Evolutionary conservation across 2,329 filamentous ascomycete species (phyloP).

Genomic region (Hypoxylon sp.): DNA sequence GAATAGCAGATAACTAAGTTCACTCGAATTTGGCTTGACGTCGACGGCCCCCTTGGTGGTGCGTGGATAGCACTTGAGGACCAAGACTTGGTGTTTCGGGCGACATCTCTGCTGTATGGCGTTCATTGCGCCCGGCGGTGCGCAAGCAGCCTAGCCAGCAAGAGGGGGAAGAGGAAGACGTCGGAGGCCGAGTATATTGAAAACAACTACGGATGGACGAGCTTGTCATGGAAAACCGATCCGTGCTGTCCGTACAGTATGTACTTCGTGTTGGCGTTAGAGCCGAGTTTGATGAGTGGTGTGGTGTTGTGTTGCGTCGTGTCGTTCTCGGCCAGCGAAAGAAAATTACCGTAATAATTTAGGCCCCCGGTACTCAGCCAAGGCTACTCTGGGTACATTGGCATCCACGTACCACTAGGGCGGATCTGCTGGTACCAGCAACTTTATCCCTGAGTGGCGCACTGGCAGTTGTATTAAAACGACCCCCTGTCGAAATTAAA

Average conservation of each 20-base stretch:
- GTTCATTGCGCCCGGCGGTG: constrained; percentile 66
- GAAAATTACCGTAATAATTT: constrained; percentile 43
- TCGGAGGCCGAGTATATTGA: constrained; percentile 22
- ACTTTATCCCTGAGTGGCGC: constrained; percentile 28
- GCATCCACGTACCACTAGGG: constrained; percentile 27
- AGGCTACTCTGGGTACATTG: constrained; percentile 21
- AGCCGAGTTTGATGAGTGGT: constrained; percentile 15
- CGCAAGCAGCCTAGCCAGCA: constrained; percentile 39
- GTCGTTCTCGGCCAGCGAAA: constrained; percentile 38
- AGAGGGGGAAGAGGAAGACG: constrained; percentile 21
- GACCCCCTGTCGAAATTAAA: constrained; percentile 23
- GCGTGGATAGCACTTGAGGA: constrained; percentile 96
- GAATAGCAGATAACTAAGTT: constrained; percentile 96
- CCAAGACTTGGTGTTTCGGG: constrained; percentile 96
- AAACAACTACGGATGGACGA: constrained; percentile 17
- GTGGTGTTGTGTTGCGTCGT: constrained; percentile 32
- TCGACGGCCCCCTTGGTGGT: constrained; percentile 92
- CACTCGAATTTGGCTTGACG: constrained; percentile 95
- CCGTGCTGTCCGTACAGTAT: background rate
- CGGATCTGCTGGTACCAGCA: constrained; percentile 33
- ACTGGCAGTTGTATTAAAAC: constrained; percentile 17
- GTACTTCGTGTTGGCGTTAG: constrained; percentile 8
- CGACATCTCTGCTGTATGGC: constrained; percentile 78
- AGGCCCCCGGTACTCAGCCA: constrained; percentile 13
- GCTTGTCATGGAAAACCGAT: constrained; percentile 32